Evolutionary conservation across 768 basidiomycete genomes (phyloP).

Genomic region (Trametes meyenii): DNA sequence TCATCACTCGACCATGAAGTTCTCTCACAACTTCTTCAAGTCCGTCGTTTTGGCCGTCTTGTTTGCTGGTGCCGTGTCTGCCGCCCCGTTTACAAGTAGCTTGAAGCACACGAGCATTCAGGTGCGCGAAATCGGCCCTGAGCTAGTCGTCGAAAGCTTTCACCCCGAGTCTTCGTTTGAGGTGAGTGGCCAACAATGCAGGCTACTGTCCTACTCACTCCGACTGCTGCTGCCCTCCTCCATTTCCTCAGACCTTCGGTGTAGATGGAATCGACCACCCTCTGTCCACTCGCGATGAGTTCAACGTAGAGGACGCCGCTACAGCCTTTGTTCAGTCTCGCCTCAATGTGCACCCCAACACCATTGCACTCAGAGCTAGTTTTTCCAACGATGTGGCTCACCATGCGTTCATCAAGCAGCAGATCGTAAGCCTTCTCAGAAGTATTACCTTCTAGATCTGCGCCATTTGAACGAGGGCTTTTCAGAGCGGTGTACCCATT

Average conservation of each 20-base stretch:
- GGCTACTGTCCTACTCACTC: background rate
- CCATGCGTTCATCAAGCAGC: slow-evolving; percentile 29
- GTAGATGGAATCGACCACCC: slow-evolving; percentile 28
- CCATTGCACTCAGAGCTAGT: slow-evolving; percentile 24
- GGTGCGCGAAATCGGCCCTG: slow-evolving; percentile 23
- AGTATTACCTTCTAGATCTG: background rate
- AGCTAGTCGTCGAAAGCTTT: slow-evolving; percentile 30
- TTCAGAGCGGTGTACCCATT: slow-evolving; percentile 38
- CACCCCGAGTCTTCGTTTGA: slow-evolving; percentile 33
- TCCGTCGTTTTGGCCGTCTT: slow-evolving; percentile 29
- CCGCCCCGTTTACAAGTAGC: slow-evolving; percentile 25
- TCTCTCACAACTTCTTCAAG: slow-evolving; percentile 24
- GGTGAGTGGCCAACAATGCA: slow-evolving; percentile 16
- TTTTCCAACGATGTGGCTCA: slow-evolving; percentile 20
- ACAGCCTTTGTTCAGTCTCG: slow-evolving; percentile 29
- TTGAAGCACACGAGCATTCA: slow-evolving; percentile 31
- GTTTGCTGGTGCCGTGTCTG: slow-evolving; percentile 24
- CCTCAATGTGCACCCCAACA: slow-evolving; percentile 22
- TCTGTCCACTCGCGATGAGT: slow-evolving; percentile 26
- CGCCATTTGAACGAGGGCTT: background rate
- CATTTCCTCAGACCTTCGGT: slow-evolving; percentile 28
- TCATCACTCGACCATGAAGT: slow-evolving; percentile 16
- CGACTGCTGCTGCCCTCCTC: background rate
- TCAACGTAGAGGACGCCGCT: slow-evolving; percentile 27
- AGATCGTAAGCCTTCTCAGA: slow-evolving; percentile 27